Conservation (phyloP, 2,329 filamentous ascomycete species). For the Periconia digitata region DNA sequence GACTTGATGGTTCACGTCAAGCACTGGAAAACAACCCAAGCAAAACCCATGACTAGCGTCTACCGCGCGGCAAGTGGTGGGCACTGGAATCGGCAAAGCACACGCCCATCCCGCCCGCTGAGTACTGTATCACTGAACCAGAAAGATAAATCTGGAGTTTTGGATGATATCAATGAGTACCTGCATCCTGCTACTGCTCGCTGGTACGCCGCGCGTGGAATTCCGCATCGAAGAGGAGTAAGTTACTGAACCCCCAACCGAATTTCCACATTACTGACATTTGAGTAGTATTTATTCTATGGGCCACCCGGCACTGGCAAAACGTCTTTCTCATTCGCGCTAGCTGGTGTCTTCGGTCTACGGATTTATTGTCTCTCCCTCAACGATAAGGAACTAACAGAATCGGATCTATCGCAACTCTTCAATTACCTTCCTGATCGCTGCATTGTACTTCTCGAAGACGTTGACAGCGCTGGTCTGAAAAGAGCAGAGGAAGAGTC, state of each 20-base stretch:
- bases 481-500: slow-evolving; percentile 34
- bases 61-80: slow-evolving; percentile 41
- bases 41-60: slow-evolving; percentile 49
- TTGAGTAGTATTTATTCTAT: slow-evolving; percentile 66
- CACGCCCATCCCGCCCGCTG: slow-evolving; percentile 70
- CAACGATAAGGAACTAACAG: slow-evolving; percentile 71
- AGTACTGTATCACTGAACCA: slow-evolving; percentile 73
- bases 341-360: slow-evolving; percentile 52
- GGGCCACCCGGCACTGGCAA: slow-evolving; percentile 82
- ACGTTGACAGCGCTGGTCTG: slow-evolving; percentile 52
- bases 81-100: slow-evolving; percentile 45
- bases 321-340: slow-evolving; percentile 49
- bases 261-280: no score
- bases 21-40: slow-evolving; percentile 46
- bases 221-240: slow-evolving; percentile 75
- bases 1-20: slow-evolving; percentile 49
- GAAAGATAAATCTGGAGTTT: slow-evolving; percentile 64
- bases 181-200: slow-evolving; percentile 68
- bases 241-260: no score
- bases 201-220: slow-evolving; percentile 85
- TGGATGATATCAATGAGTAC: slow-evolving; percentile 77
- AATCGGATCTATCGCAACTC: slow-evolving; percentile 58
- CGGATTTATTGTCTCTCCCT: slow-evolving; percentile 50
- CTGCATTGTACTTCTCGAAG: slow-evolving; percentile 51
- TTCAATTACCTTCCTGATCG: slow-evolving; percentile 48